These are phyloP conservation scores for Multifurca ochricompacta DNA, from an alignment of 768 basidiomycete species.

Conservation along the genomic window DNA sequence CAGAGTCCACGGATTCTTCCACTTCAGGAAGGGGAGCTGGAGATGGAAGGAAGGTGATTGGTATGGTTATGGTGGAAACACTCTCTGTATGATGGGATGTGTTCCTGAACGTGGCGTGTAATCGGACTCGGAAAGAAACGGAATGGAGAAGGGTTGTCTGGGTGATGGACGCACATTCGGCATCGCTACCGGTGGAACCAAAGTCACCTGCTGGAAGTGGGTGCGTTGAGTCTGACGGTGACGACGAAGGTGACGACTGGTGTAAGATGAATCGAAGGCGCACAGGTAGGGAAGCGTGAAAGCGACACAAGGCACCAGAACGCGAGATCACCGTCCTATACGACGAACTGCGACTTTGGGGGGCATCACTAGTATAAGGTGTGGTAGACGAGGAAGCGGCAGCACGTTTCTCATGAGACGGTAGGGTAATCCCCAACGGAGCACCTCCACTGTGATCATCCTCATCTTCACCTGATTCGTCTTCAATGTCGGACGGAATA, in stretches of 20 bases:
- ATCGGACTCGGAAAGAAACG: constrained; percentile 68
- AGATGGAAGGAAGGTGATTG: constrained; percentile 63
- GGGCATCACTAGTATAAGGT: constrained; percentile 21
- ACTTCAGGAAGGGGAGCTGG: constrained; percentile 75
- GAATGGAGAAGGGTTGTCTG: constrained; percentile 77
- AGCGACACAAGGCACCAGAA: constrained; percentile 88
- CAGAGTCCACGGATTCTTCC: constrained; percentile 60
- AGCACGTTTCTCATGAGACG: constrained; percentile 22
- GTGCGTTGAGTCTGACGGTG: constrained; percentile 39
- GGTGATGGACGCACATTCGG: constrained; percentile 67
- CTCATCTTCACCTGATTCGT: constrained; percentile 24
- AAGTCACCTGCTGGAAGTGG: constrained; percentile 37
- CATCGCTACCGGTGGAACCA: constrained; percentile 45
- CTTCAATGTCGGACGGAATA: constrained; percentile 19
- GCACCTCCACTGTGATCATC: constrained; percentile 34
- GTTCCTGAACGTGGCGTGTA: constrained; percentile 74
- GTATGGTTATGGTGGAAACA: constrained; percentile 55
- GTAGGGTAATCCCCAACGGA: constrained; percentile 26
- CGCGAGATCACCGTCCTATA: constrained; percentile 57
- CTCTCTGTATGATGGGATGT: constrained; percentile 60
- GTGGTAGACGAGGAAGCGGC: constrained; percentile 23
- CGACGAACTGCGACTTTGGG: constrained; percentile 23
- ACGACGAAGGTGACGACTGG: constrained; percentile 44
- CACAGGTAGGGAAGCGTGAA: constrained; percentile 68
- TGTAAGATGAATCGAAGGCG: constrained; percentile 78